Base-by-base conservation (phyloP, 2,329 filamentous ascomycete genomes). In the Penicillium sp. region DNA sequence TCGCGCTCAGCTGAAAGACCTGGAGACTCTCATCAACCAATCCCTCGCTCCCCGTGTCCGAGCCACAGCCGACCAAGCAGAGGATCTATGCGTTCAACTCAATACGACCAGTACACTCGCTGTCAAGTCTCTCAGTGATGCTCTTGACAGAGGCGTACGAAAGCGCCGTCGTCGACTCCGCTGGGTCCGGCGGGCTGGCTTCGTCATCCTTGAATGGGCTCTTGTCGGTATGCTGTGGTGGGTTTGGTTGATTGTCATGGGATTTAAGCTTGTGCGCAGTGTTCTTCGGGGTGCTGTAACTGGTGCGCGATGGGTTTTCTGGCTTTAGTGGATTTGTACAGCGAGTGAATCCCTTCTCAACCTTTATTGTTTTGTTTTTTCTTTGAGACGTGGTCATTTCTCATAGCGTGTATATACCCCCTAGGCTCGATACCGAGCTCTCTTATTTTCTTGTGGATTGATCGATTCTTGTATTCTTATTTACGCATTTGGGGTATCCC, bases 171-270 rank as follows among this genome's bases (percentile, higher is more conserved):
- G 88, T 53, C 80, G 90, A 47, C 84, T 94, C 65, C 80, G 89
- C 49, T 91, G 90, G 85, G 72, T 91, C 23, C 79, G 90, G 36
- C 79, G 89, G 13, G 84, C 85, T 0, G 86, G 90, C 13, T 97
- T 91, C 82, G 84, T 91, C 49, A 74, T 87, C 18, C 83, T 96
- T 15, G 93, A 97, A 76, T 96, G 91, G 90, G 76, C 85, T 45
- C 80, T 97, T 16, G 85, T 97, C 36, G 89, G 88, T 4, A 83
- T 95, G 62, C 90, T 97, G 85, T 96, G 94, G 91, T 90, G 88
- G 72, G 86, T 95, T 15, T 97, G 93, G 91, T 84, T 95, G 53
- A 78, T 95, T 31, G 92, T 96, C 23, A 88, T 91, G 69, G 78
- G 93, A 23, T 77, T 88, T 47, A 83, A 89, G 54, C 71, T 89